Conservation (phyloP, 352 stramenopile genomes). For the Globisporangium canariense region DNA sequence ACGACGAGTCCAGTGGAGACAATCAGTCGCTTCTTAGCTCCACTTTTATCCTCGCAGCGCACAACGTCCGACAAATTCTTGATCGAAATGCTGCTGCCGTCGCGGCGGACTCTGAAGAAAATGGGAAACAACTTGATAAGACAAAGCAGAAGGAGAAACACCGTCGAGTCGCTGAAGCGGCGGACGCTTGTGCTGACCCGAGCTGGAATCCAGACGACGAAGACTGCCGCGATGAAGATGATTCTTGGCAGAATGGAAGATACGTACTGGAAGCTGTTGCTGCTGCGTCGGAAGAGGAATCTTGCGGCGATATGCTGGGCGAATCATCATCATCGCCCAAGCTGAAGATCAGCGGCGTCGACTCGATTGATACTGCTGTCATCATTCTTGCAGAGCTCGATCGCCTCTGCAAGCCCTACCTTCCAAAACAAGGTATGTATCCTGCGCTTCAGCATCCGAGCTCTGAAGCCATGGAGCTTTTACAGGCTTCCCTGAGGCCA, state of each 20-base stretch:
- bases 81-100: background rate
- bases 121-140: background rate
- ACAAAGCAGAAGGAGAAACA: slow-evolving; percentile 17
- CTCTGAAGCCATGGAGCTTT: slow-evolving; percentile 19
- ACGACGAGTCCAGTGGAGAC: background rate
- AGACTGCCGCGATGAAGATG: slow-evolving; percentile 50
- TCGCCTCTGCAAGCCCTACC: slow-evolving; percentile 47
- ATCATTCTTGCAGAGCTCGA: slow-evolving; percentile 82
- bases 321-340: slow-evolving; percentile 5
- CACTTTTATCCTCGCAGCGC: slow-evolving; percentile 11
- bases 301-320: background rate
- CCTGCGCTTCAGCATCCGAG: slow-evolving; percentile 28
- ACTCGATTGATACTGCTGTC: slow-evolving; percentile 40
- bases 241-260: background rate
- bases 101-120: background rate
- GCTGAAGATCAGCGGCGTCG: background rate
- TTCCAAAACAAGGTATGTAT: slow-evolving; percentile 34
- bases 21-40: background rate
- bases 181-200: background rate
- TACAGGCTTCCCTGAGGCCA: slow-evolving; percentile 10
- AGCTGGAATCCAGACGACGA: slow-evolving; percentile 29
- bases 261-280: background rate
- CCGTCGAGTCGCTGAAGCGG: background rate
- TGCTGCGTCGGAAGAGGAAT: slow-evolving; percentile 4
- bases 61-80: slow-evolving; percentile 11